A percentile compares a stretch with the other conserved stretches of the same genome.
Conservation (phyloP, 2,329 filamentous ascomycete genomes). For the Sporothrix phasma region DNA sequence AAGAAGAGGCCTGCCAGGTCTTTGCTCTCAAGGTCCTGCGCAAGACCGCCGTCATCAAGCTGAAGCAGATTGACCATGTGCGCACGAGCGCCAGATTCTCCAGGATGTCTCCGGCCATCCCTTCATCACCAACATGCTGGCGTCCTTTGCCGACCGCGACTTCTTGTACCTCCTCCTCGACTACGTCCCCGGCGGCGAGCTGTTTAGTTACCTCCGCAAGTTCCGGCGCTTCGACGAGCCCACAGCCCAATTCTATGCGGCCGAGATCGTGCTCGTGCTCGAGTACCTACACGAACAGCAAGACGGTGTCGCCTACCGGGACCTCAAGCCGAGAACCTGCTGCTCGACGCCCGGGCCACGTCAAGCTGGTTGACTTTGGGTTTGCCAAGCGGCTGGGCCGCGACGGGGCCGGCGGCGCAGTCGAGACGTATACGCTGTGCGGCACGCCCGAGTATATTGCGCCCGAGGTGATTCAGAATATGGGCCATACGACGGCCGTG, state of each 20-base stretch:
- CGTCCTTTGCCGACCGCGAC: slow-evolving; percentile 70
- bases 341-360: slow-evolving; percentile 70
- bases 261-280: slow-evolving; percentile 72
- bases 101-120: slow-evolving; percentile 69
- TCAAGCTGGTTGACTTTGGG: slow-evolving; percentile 77
- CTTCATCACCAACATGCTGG: slow-evolving; percentile 70
- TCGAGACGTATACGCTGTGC: slow-evolving; percentile 73
- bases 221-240: slow-evolving; percentile 69
- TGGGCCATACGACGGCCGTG: slow-evolving; percentile 64
- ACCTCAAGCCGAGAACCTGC: slow-evolving; percentile 73
- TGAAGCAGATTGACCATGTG: slow-evolving; percentile 82
- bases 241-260: slow-evolving; percentile 71
- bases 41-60: slow-evolving; percentile 62
- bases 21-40: slow-evolving; percentile 74
- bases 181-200: slow-evolving; percentile 74
- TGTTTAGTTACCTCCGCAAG: slow-evolving; percentile 73
- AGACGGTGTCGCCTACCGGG: slow-evolving; percentile 68
- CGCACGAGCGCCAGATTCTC: slow-evolving; percentile 74
- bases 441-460: slow-evolving; percentile 78
- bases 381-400: slow-evolving; percentile 70
- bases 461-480: slow-evolving; percentile 76
- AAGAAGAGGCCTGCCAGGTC: slow-evolving; percentile 52
- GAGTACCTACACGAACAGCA: slow-evolving; percentile 72
- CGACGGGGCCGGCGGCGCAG: slow-evolving; percentile 28
- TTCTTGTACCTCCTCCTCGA: slow-evolving; percentile 76